These are phyloP conservation scores for Apodospora peruviana DNA, from an alignment of 495 filamentous ascomycete species.

Conservation along the genomic window DNA sequence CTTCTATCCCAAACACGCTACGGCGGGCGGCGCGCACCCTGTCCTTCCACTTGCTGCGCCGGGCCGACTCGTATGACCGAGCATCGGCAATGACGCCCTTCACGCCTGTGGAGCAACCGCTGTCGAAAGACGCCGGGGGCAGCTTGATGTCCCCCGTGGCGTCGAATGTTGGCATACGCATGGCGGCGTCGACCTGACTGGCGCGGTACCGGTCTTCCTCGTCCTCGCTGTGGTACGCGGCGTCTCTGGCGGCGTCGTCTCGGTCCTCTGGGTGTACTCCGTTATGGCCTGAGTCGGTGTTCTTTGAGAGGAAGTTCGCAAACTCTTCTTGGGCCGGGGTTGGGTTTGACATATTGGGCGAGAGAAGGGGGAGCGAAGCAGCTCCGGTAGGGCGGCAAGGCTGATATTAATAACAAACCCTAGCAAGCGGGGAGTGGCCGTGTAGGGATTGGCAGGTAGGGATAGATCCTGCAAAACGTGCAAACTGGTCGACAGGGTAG, in stretches of 20 bases:
- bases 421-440: conserved; percentile 13
- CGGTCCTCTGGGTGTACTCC: conserved; percentile 48
- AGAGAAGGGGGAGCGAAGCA: conserved; percentile 6
- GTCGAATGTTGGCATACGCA: conserved; percentile 50
- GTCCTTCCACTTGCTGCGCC: conserved; percentile 56
- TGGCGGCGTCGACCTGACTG: conserved; percentile 53
- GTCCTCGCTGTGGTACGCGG: conserved; percentile 42
- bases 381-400: conserved; percentile 5
- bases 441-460: conserved; percentile 23
- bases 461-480: background rate
- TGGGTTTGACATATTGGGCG: conserved; percentile 51
- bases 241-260: conserved; percentile 44
- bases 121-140: conserved; percentile 60
- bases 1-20: conserved; percentile 37
- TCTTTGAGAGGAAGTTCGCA: conserved; percentile 61
- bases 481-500: conserved; percentile 14
- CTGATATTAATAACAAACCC: conserved; percentile 12
- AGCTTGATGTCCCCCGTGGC: conserved; percentile 49
- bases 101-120: conserved; percentile 75
- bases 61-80: conserved; percentile 78
- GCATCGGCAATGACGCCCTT: conserved; percentile 98
- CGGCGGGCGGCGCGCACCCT: conserved; percentile 37
- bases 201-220: conserved; percentile 54
- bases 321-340: conserved; percentile 80
- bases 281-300: conserved; percentile 38